These are phyloP conservation scores for Hemerocallis citrina DNA, from an alignment of 106 monocot genomes.

Conservation along the genomic window DNA sequence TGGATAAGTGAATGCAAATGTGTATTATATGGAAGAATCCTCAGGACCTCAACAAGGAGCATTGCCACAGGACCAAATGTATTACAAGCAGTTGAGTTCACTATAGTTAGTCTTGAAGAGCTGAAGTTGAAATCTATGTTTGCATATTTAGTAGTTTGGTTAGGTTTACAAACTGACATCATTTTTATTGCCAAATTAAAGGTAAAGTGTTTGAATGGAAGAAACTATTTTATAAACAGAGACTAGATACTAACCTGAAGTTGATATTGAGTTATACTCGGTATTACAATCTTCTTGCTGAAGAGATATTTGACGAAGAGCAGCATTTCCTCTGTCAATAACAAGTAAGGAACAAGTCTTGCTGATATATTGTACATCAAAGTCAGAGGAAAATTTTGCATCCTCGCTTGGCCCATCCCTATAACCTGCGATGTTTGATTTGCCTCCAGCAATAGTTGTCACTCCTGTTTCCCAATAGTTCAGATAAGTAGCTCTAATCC, in stretches of 20 bases:
- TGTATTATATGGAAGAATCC: too few relatives aligned
- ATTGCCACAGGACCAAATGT: too few relatives aligned
- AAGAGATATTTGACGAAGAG: constrained; percentile 86
- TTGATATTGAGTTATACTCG: constrained; percentile 51
- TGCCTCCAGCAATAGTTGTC: constrained; percentile 96
- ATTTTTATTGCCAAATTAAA: too few relatives aligned
- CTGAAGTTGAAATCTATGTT: too few relatives aligned
- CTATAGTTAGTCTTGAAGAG: too few relatives aligned
- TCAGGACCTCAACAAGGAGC: too few relatives aligned
- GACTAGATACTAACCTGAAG: constrained; percentile 48
- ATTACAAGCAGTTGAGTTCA: too few relatives aligned
- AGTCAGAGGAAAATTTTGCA: constrained; percentile 91
- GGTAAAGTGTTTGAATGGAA: too few relatives aligned
- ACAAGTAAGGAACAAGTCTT: constrained; percentile 86
- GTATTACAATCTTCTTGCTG: constrained; percentile 85
- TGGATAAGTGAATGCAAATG: too few relatives aligned
- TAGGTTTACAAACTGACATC: too few relatives aligned
- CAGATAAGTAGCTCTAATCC: neutral
- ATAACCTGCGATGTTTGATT: constrained; percentile 86
- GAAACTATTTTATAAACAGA: neutral
- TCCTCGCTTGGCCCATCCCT: constrained; percentile 98
- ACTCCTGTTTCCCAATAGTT: constrained; percentile 46
- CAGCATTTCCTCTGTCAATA: constrained; percentile 95
- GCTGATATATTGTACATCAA: constrained; percentile 75
- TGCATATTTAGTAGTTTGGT: too few relatives aligned